Evolutionary conservation across 2,329 filamentous ascomycete genomes (phyloP).

Genomic region (Phialophora expanda): DNA sequence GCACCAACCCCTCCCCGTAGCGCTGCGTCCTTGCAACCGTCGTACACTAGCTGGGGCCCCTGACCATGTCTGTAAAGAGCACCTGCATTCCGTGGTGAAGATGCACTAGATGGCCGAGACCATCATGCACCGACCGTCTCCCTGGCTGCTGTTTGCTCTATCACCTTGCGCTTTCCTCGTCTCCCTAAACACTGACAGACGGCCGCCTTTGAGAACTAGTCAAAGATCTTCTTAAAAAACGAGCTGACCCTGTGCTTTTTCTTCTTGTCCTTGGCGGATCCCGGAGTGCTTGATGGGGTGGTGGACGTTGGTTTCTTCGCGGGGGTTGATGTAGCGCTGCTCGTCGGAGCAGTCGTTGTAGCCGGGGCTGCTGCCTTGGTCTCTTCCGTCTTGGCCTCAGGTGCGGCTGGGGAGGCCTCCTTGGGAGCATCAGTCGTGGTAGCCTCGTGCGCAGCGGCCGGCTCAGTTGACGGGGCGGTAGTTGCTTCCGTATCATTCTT

Average conservation of each 20-base stretch:
- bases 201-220: slow-evolving; percentile 39
- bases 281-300: slow-evolving; percentile 39
- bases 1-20: not conserved
- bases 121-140: not conserved
- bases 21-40: not conserved
- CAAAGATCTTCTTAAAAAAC: slow-evolving; percentile 64
- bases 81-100: not conserved
- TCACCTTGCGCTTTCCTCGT: not conserved
- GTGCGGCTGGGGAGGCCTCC: slow-evolving; percentile 15
- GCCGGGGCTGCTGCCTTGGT: slow-evolving; percentile 15
- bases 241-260: slow-evolving; percentile 71
- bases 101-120: not conserved
- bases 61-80: not conserved
- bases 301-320: slow-evolving; percentile 40
- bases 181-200: not conserved
- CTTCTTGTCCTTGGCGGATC: slow-evolving; percentile 61
- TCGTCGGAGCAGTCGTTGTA: slow-evolving; percentile 22
- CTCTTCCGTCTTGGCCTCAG: slow-evolving; percentile 21
- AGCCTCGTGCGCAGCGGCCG: slow-evolving; percentile 7
- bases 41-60: not conserved
- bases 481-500: slow-evolving; percentile 34
- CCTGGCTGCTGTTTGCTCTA: not conserved
- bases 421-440: slow-evolving; percentile 23
- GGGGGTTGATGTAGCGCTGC: slow-evolving; percentile 26
- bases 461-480: slow-evolving; percentile 12